Evolutionary conservation across 176 grass and related monocot species (phyloP), one percentile per base, ranked within the genome.

Genomic region (Tuctoria greenei): DNA sequence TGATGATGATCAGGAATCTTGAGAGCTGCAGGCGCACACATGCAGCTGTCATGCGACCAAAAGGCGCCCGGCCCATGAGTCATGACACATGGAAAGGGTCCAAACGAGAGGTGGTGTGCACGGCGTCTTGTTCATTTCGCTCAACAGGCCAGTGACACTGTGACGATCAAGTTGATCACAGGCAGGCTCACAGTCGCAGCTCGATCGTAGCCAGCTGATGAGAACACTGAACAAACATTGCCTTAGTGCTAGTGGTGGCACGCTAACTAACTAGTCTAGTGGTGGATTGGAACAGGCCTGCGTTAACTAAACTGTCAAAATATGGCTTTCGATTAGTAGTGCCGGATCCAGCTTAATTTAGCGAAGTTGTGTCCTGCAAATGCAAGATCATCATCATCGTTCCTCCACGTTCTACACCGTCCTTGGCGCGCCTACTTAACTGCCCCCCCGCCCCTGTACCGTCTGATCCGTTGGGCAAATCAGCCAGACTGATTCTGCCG

Each of bases 1-100:
- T 72, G 73, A 26, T 26, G 50, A 52, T 72, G 73, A 71, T 66
- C 27, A 71, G 79, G 85, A 87, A 82, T 87, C 84, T 86, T 26
- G 58, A 43, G 47, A 70, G 64, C 38, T 68, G 83, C 60, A 67
- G 26, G 4, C 8, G 63, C 64, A 75, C 71, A 80, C 72, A 69
- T 26, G 77, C 63, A 78, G 71, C 49, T 44, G 76, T 49, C 52
- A 68, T 4, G 62, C 27, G 68, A 55, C 20, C 56, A 47, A 86
- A 80, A 71, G 45, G 58, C 15, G 59, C 0, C 50, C n/a, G n/a
- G n/a, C n/a, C 31, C 41, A 58, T 54, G 26, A 66, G 70, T n/a
- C 72, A n/a, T 68, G 72, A 59, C 81, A 83, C 63, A 65, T 73
- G 79, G 69, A 65, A 81, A 81, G 43, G 59, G 46, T 82, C 69